Conservation (phyloP, 129 eudicot genomes). For the Pseudognaphalium luteoalbum region DNA sequence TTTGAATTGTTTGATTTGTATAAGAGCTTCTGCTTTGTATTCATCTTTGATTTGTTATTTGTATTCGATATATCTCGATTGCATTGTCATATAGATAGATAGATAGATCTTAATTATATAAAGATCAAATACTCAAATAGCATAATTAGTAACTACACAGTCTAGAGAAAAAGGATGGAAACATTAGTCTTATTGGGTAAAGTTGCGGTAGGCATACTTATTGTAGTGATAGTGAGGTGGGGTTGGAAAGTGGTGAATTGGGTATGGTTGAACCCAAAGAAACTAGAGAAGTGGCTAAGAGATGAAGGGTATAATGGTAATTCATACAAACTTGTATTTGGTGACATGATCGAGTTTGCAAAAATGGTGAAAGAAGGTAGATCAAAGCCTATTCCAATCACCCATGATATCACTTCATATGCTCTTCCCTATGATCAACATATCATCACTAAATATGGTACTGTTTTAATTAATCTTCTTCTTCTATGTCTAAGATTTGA, state of each 20-base stretch:
- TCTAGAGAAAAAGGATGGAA: slow-evolving; percentile 16
- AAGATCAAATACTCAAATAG: neutral
- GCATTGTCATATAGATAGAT: too few species aligned
- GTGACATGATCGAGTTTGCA: slow-evolving; percentile 31
- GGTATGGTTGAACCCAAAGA: slow-evolving; percentile 36
- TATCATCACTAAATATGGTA: slow-evolving; percentile 44
- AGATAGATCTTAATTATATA: too few species aligned
- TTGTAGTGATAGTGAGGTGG: slow-evolving; percentile 24
- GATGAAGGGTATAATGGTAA: slow-evolving; percentile 34
- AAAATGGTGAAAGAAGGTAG: slow-evolving; percentile 15
- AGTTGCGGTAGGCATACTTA: slow-evolving; percentile 15
- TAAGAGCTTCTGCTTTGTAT: too few species aligned
- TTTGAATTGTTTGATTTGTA: too few species aligned
- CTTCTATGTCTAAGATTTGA: neutral
- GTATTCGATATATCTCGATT: neutral
- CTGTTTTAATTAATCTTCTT: neutral
- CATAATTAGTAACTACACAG: neutral
- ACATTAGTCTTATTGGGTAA: neutral
- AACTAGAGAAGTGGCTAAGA: slow-evolving; percentile 33
- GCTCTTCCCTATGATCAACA: slow-evolving; percentile 30
- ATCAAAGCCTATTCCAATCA: slow-evolving; percentile 27
- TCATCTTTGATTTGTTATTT: too few species aligned
- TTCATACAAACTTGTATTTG: slow-evolving; percentile 30
- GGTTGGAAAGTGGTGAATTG: slow-evolving; percentile 32
- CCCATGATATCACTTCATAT: slow-evolving; percentile 31